These are phyloP conservation scores for Saturnispora diversa DNA, from an alignment of 805 yeast species.

Conservation along the genomic window DNA sequence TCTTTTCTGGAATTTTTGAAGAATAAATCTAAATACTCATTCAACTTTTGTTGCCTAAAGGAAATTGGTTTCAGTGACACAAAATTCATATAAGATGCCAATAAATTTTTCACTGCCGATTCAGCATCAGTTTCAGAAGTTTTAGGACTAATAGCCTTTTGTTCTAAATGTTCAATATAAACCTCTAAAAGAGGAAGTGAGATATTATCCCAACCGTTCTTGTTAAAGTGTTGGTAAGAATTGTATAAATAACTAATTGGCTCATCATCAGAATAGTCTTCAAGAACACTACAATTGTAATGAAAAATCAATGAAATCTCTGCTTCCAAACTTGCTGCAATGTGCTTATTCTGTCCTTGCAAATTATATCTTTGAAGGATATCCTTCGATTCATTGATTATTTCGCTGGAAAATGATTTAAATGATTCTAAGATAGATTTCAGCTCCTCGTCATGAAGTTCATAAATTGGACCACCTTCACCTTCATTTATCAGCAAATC, in stretches of 20 bases:
- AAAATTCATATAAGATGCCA: slow-evolving; percentile 17
- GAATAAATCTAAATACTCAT: background rate
- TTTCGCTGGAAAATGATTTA: slow-evolving; percentile 33
- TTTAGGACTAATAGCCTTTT: slow-evolving; percentile 20
- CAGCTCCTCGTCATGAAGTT: slow-evolving; percentile 16
- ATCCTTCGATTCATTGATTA: slow-evolving; percentile 46
- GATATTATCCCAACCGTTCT: slow-evolving; percentile 68
- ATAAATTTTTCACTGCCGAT: slow-evolving; percentile 31
- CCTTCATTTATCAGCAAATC: slow-evolving; percentile 3
- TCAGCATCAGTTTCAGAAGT: slow-evolving; percentile 21
- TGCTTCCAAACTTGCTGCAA: slow-evolving; percentile 65
- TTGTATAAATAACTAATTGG: slow-evolving; percentile 59
- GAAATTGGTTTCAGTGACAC: slow-evolving; percentile 4
- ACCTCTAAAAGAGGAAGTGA: slow-evolving; percentile 58
- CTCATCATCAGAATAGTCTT: slow-evolving; percentile 30
- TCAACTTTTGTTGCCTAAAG: slow-evolving; percentile 3
- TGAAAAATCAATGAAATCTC: slow-evolving; percentile 66
- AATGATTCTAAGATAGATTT: slow-evolving; percentile 26
- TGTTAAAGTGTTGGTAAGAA: slow-evolving; percentile 59
- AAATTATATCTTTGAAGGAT: slow-evolving; percentile 45
- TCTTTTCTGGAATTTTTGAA: slow-evolving; percentile 1
- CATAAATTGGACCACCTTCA: slow-evolving; percentile 9
- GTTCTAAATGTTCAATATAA: slow-evolving; percentile 61
- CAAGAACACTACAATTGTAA: slow-evolving; percentile 31
- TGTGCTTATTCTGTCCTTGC: slow-evolving; percentile 46